phyloP scores from a whole-genome alignment of 768 basidiomycete genomes.

The Russula lepida region DNA sequence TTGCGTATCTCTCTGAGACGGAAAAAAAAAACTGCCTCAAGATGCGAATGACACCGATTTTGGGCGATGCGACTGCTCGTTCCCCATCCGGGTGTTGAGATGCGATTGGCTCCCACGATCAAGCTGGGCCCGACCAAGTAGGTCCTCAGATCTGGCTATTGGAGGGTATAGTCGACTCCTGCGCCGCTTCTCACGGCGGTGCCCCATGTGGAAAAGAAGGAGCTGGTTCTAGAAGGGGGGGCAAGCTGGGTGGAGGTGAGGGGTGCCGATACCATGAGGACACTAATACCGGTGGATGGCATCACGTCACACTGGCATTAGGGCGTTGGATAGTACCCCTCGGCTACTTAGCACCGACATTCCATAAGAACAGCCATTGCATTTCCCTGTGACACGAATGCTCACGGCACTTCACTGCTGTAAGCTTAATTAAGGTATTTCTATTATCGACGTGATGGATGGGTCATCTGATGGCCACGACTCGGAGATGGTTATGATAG shows the following conservation, averaged over 20 bases:
- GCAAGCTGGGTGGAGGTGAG: slow-evolving; percentile 6
- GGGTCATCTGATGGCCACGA: slow-evolving; percentile 12
- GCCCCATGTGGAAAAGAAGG: slow-evolving; percentile 16
- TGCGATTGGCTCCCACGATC: neutral
- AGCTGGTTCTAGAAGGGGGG: slow-evolving; percentile 10
- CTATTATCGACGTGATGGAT: slow-evolving; percentile 8
- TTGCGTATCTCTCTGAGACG: neutral
- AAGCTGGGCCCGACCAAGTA: neutral
- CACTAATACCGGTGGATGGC: slow-evolving; percentile 16
- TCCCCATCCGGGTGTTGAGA: neutral
- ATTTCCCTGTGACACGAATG: neutral
- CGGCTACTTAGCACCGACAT: slow-evolving; percentile 6
- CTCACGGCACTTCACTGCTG: neutral
- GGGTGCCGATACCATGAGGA: slow-evolving; percentile 18
- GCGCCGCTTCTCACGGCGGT: slow-evolving; percentile 15
- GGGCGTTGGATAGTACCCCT: slow-evolving; percentile 1
- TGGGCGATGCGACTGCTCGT: neutral
- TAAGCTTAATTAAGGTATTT: slow-evolving; percentile 1
- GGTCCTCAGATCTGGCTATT: slow-evolving; percentile 4
- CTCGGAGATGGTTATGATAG: slow-evolving; percentile 19
- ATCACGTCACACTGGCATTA: slow-evolving; percentile 2
- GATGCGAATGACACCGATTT: neutral
- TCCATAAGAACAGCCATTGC: neutral
- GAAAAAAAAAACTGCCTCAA: neutral
- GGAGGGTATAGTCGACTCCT: neutral